Evolutionary conservation across 306 rosid species (phyloP), one percentile per base, ranked within the genome.

Genomic region (Vigna hirtella): DNA sequence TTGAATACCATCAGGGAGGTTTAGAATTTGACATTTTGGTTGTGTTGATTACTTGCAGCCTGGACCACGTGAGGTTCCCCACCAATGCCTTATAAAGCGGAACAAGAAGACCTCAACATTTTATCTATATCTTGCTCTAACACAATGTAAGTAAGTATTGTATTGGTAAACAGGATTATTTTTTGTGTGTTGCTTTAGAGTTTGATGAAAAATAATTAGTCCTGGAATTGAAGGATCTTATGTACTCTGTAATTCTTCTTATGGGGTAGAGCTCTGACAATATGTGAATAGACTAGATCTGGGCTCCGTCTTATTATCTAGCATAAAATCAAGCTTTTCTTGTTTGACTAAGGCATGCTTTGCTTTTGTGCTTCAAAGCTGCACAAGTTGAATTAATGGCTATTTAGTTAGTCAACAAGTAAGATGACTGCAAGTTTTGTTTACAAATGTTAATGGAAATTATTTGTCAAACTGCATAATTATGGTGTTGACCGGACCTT

Each of bases 61-160:
- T 24, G 99, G 99, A 47, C 96, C 98, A 17, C 85, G 85, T 0
- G 96, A 87, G n/a, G 24, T 22, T 26, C 89, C 98, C 2, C 91
- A 93, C 79, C 97, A 91, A 6, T 96, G 99, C 82, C 87, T 96
- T 61, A 93, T 96, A 63, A 91, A 86, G 89, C 86, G 99, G 78
- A 88, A 89, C 88, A 91, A 93, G 89, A 96, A 87, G 90, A 91
- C 93, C 71, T 87, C 97, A 15, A 93, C 98, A 0, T 91, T 93
- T 86, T 90, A 81, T 82, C 90, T 96, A 22, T 87, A 84, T 79
- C 98, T 96, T 32, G 91, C 98, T 68, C 94, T 96, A 83, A 71
- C 88, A 66, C 83, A 93, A 86, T 88, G 99, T 93, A 81, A 87
- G 98, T 88, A 83, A 74, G 83, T 79, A 50, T 67, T 83, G 72